Evolutionary conservation across 176 grass and related monocot genomes (phyloP).

Genomic region (Hsuehochloa calcarea): DNA sequence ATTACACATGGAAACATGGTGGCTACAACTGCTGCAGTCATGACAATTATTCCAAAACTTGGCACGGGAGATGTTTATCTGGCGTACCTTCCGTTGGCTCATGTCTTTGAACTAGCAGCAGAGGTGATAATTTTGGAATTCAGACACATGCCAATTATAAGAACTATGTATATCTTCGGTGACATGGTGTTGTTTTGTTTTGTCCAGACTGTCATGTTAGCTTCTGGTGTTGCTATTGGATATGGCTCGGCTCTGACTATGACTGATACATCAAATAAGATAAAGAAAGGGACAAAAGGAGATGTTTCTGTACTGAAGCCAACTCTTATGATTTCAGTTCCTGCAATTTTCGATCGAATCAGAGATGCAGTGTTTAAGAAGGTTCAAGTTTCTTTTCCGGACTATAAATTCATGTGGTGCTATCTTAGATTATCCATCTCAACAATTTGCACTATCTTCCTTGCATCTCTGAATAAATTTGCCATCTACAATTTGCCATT

Average conservation of each 20-base stretch:
- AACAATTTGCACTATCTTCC: not conserved
- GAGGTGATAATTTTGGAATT: constrained; percentile 52
- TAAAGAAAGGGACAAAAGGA: constrained; percentile 90
- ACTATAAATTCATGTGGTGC: not conserved
- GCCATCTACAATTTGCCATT: not conserved
- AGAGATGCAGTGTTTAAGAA: constrained; percentile 84
- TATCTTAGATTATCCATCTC: constrained; percentile 20
- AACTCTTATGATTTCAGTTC: constrained; percentile 79
- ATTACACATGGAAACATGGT: constrained; percentile 89
- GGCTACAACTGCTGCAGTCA: constrained; percentile 65
- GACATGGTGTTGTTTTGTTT: constrained; percentile 30
- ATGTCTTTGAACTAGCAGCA: constrained; percentile 83
- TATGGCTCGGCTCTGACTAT: constrained; percentile 78
- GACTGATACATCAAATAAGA: constrained; percentile 91
- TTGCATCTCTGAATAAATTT: not conserved
- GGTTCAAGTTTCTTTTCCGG: constrained; percentile 45
- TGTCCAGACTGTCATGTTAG: constrained; percentile 76
- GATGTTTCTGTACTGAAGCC: constrained; percentile 78
- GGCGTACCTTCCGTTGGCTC: constrained; percentile 83
- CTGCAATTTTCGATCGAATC: constrained; percentile 85
- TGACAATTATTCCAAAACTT: constrained; percentile 68
- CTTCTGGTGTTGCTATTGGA: constrained; percentile 70
- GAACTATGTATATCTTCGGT: not conserved
- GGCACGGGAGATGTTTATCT: constrained; percentile 66
- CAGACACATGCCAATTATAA: not conserved